Conservation (phyloP, 345 rosid genomes). For the Moricandia arvensis region DNA sequence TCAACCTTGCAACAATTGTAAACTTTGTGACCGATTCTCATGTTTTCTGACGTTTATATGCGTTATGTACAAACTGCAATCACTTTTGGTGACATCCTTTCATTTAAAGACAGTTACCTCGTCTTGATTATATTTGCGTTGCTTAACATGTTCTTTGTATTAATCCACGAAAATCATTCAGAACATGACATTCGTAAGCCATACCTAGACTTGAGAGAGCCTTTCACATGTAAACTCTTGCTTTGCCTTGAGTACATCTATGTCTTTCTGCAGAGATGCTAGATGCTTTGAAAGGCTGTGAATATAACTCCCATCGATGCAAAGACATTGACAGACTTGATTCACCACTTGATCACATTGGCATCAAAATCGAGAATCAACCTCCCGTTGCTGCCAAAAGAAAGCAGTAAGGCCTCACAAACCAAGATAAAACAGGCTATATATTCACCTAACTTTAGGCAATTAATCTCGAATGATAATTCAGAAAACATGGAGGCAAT, state of each 20-base stretch:
- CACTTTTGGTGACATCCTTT: neutral
- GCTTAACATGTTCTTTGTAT: neutral
- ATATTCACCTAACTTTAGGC: neutral
- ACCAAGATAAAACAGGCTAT: neutral
- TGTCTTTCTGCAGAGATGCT: neutral
- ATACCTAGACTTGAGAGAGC: constrained; percentile 4
- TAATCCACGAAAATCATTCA: neutral
- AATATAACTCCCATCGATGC: neutral
- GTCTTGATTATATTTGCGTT: neutral
- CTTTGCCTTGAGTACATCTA: neutral
- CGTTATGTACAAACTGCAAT: neutral
- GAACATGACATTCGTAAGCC: neutral
- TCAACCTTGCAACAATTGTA: neutral
- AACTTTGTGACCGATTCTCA: neutral
- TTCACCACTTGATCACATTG: constrained; percentile 16
- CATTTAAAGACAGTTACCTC: neutral
- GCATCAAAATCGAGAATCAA: neutral
- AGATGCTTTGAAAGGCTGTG: neutral
- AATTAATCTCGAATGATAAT: neutral
- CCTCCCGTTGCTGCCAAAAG: constrained; percentile 8
- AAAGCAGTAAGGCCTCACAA: neutral
- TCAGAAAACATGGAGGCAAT: neutral
- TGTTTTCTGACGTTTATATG: neutral
- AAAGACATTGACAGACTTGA: neutral
- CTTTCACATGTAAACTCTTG: neutral